phyloP scores from a whole-genome alignment of 225 moss, liverwort and hornwort genomes.

The Pleurozium schreberi region DNA sequence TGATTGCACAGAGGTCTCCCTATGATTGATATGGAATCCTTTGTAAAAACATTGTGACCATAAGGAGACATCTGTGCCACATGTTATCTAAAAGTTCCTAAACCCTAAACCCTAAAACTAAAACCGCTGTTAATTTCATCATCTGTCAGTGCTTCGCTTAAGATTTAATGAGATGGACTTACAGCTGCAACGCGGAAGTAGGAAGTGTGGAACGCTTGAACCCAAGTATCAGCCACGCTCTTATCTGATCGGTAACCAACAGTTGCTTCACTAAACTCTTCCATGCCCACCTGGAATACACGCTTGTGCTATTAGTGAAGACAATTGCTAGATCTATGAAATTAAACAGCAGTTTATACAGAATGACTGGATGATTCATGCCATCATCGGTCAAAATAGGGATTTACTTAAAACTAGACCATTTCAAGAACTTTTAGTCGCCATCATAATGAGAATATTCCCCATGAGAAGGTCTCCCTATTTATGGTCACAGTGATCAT shows the following conservation, averaged over 20 bases:
- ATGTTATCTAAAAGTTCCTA: not conserved
- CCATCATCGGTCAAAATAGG: not conserved
- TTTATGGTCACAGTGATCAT: too few species aligned
- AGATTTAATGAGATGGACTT: constrained; percentile 9
- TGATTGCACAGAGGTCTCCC: not conserved
- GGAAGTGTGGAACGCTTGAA: constrained; percentile 44
- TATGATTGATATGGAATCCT: not conserved
- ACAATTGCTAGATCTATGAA: not conserved
- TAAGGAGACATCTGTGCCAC: not conserved
- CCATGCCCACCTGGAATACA: constrained; percentile 31
- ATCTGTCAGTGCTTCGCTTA: not conserved
- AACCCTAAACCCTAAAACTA: not conserved
- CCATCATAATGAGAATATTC: not conserved
- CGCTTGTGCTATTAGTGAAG: not conserved
- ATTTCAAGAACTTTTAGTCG: too few species aligned
- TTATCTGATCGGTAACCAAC: constrained; percentile 52
- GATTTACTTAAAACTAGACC: not conserved
- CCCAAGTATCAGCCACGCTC: constrained; percentile 44
- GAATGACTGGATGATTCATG: not conserved
- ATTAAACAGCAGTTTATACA: not conserved
- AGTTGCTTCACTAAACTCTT: constrained; percentile 69
- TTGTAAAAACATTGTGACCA: not conserved
- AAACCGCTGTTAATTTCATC: not conserved
- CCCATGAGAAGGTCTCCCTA: not conserved
- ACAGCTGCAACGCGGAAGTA: constrained; percentile 62